Evolutionary conservation across 768 basidiomycete genomes (phyloP), one percentile per base, ranked within the genome.

Genomic region (Trametes cubensis): DNA sequence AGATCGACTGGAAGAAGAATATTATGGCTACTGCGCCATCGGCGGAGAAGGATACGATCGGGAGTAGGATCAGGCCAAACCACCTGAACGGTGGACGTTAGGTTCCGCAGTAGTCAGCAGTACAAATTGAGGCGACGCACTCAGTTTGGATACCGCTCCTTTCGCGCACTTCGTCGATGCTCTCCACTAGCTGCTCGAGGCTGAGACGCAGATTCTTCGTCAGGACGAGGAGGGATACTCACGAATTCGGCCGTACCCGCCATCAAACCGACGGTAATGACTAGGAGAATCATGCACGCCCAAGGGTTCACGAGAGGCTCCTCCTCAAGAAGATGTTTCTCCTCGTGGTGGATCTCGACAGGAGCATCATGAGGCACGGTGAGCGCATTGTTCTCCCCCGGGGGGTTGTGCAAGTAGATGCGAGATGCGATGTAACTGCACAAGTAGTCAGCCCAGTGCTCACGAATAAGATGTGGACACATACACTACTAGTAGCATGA

Each of bases 1-100:
- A 69, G 40, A 76, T 52, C 42, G 77, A 78, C 23, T 79, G 81
- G 28, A 82, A 28, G 73, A 87, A 89, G 72, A 81, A 87, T 17
- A 81, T 75, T 26, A 85, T 72, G 0, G 87, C 83, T 34, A 90
- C 77, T 18, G 81, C 74, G 42, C 85, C 90, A 70, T 91, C 88
- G 3, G 86, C 88, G 4, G 86, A 83, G 74, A 87, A 92, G 3
- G 89, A 89, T 8, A 89, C 82, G 53, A 90, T 74, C 0, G 90
- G 90, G 2, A 92, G 80, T 10, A 92, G 77, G 48, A 90, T 78
- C 61, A 92, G 74, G 18, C 89, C 89, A 68, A 91, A 89, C 85
- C 85, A 90, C 67, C 86, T 88, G 48, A 20, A 30, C 3, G 23
- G 20, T 47, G 13, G 6, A 14, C 8, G 46, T 47, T 23, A 47